Conservation (phyloP, 331 rosid genomes). For the Rhamnella rubrinervis region DNA sequence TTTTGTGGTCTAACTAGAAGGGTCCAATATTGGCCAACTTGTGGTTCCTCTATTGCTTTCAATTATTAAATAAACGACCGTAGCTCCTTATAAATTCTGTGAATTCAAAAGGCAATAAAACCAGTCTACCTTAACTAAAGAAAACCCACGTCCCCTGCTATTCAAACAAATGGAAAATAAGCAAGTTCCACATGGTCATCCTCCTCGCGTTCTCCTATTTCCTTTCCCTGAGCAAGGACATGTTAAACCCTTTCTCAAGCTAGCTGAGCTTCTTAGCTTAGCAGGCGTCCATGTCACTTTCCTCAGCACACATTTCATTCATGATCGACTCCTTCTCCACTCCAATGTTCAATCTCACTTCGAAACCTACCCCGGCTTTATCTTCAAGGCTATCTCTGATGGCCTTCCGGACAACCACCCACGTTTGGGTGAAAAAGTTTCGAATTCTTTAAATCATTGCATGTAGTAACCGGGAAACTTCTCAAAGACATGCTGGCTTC, state of each 20-base stretch:
- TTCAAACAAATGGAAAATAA: background rate
- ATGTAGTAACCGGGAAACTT: slow-evolving; percentile 11
- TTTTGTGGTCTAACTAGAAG: too few relatives aligned
- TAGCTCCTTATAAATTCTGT: too few relatives aligned
- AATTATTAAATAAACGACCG: too few relatives aligned
- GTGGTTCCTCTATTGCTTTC: too few relatives aligned
- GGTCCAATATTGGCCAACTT: too few relatives aligned
- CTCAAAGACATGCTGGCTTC: slow-evolving; percentile 23
- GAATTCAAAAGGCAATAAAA: too few relatives aligned
- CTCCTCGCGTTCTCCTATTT: slow-evolving; percentile 22
- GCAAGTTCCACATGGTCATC: background rate
- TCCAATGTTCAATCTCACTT: slow-evolving; percentile 11
- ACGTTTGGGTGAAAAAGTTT: background rate
- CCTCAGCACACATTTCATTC: slow-evolving; percentile 19
- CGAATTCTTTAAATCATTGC: background rate
- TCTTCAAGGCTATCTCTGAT: slow-evolving; percentile 19
- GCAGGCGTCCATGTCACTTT: slow-evolving; percentile 13
- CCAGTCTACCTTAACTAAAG: too few relatives aligned
- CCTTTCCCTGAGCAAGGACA: slow-evolving; percentile 23
- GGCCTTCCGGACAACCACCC: slow-evolving; percentile 20
- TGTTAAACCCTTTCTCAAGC: slow-evolving; percentile 17
- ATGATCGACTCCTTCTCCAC: slow-evolving; percentile 7
- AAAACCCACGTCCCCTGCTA: too few relatives aligned
- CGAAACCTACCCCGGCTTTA: slow-evolving; percentile 12
- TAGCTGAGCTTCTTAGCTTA: slow-evolving; percentile 15